Percentiles rank a stretch among this genome's conserved stretches.
Evolutionary conservation across 1,139 yeast genomes (phyloP).

Genomic region (Blastobotrys illinoisensis): DNA sequence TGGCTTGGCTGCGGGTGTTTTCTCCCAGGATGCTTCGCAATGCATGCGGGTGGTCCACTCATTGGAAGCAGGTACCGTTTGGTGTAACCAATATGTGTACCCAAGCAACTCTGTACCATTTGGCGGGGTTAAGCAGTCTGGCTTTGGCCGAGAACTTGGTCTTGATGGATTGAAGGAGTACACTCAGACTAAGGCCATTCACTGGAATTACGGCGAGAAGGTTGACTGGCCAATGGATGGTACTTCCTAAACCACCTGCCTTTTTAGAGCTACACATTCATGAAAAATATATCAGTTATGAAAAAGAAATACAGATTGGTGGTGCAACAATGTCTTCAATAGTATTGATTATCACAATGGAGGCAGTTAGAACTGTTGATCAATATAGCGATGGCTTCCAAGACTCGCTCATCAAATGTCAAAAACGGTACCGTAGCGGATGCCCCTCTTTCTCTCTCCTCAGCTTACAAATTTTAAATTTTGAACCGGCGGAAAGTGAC

Average conservation of each 20-base stretch:
- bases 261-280: background rate
- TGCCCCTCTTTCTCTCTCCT: no score
- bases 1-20: constrained; percentile 84
- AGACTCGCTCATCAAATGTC: no score
- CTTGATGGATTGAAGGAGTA: constrained; percentile 68
- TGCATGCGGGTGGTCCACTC: constrained; percentile 59
- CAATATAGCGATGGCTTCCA: background rate
- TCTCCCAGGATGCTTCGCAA: constrained; percentile 56
- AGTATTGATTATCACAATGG: background rate
- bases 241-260: background rate
- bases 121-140: constrained; percentile 75
- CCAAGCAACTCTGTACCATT: constrained; percentile 71
- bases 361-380: background rate
- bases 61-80: constrained; percentile 76
- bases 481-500: no score
- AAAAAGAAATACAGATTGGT: background rate
- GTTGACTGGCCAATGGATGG: background rate
- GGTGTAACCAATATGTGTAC: constrained; percentile 79
- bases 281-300: no score
- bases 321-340: background rate
- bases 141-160: constrained; percentile 84
- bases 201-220: background rate
- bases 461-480: no score
- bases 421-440: no score
- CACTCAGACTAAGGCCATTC: constrained; percentile 68